Conservation (phyloP, 2,329 filamentous ascomycete genomes). For the Paracoccidioides brasiliensis region DNA sequence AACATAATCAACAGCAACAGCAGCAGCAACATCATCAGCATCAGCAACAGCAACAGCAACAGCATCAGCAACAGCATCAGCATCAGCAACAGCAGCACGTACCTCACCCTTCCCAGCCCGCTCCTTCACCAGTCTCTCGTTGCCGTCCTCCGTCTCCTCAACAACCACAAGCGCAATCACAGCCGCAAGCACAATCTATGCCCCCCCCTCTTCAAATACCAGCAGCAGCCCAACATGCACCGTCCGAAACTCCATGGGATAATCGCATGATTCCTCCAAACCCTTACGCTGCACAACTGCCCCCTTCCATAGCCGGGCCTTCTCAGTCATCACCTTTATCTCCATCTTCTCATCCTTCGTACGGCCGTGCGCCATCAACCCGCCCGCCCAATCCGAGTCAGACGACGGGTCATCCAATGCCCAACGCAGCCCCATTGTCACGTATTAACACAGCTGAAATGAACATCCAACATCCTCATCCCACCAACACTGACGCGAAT, state of each 20-base stretch:
- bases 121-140: constrained; percentile 9
- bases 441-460: constrained; percentile 32
- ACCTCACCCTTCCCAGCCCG: neutral
- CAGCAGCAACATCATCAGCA: constrained; percentile 22
- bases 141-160: constrained; percentile 6
- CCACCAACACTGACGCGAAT: constrained; percentile 1
- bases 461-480: constrained; percentile 27
- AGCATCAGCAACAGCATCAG: constrained; percentile 4
- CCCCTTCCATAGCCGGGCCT: constrained; percentile 6
- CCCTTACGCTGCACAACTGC: constrained; percentile 18
- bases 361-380: neutral
- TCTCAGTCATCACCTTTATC: neutral
- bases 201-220: constrained; percentile 14
- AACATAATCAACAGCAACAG: constrained; percentile 29
- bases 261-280: constrained; percentile 24
- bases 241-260: constrained; percentile 18
- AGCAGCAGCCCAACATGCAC: constrained; percentile 12
- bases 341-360: neutral
- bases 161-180: constrained; percentile 6
- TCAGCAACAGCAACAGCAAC: constrained; percentile 16
- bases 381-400: constrained; percentile 9
- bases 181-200: constrained; percentile 5
- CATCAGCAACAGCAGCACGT: constrained; percentile 18
- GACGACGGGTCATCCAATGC: constrained; percentile 13
- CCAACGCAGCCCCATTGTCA: constrained; percentile 10